Percentiles rank a stretch among this genome's conserved stretches.
phyloP scores from a whole-genome alignment of 208 protist genomes.

The Acanthamoeba sp. region DNA sequence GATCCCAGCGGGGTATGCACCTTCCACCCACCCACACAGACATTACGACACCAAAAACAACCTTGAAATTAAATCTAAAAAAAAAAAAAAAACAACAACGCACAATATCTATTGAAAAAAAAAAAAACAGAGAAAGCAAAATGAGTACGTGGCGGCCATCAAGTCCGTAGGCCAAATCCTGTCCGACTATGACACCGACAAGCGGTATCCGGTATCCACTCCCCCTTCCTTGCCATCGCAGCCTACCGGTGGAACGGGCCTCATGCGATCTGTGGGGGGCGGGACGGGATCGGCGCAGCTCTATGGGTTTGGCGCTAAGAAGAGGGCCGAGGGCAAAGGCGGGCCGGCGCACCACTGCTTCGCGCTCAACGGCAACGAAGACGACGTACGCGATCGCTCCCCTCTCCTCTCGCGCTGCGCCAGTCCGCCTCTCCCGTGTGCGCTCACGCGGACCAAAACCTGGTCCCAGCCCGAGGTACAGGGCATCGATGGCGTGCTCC shows the following conservation, averaged over 20 bases:
- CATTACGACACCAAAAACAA: too few relatives aligned
- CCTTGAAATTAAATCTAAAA: too few relatives aligned
- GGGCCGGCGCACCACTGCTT: constrained; percentile 62
- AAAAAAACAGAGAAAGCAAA: constrained; percentile 54
- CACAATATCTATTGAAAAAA: too few relatives aligned
- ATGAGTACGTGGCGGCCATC: constrained; percentile 78
- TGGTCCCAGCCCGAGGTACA: constrained; percentile 23
- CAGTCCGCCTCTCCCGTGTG: background rate
- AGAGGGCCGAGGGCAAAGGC: background rate
- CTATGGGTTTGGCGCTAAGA: constrained; percentile 76
- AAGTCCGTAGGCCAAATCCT: constrained; percentile 74
- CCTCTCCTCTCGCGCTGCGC: too few relatives aligned
- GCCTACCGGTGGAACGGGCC: too few relatives aligned
- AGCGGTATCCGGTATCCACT: constrained; percentile 74
- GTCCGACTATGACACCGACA: constrained; percentile 76
- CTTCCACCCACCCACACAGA: background rate
- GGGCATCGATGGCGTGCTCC: constrained; percentile 65
- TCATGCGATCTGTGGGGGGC: background rate
- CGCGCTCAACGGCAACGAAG: constrained; percentile 63
- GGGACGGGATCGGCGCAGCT: background rate
- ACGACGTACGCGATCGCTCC: too few relatives aligned
- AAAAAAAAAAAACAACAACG: too few relatives aligned
- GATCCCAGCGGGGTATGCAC: constrained; percentile 8
- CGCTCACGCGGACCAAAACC: background rate
- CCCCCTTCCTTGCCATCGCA: too few relatives aligned